Base-by-base conservation (phyloP, 768 basidiomycete species). In the Mrakia hoshinonis region DNA sequence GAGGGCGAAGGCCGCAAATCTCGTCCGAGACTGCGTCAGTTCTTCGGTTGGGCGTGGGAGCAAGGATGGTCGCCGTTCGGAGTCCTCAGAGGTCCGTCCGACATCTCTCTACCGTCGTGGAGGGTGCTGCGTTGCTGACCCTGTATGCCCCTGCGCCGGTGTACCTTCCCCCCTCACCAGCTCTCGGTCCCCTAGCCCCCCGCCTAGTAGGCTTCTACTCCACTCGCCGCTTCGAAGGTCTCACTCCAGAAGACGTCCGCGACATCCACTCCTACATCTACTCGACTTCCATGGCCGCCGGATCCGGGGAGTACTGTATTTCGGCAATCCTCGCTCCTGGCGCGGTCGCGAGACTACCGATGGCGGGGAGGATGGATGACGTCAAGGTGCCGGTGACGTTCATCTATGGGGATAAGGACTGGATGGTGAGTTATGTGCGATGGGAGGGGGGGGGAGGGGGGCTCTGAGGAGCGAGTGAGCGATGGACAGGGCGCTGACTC, bases 251-350 rank as follows among this genome's bases (percentile, higher is more conserved):
- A 65, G 92, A 95, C 68, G 88, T 87, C 3, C 84, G 88, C 66
- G 90, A 93, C 74, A 85, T 98, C 83, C 91, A 97, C 74, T 34
- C 48, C 1, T 61, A 68, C 58, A 68, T 73, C 29, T 67, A 68
- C 38, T 62, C 68, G 31, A 94, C 95, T 77, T 91, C 91, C 0
- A 85, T 92, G 20, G 86, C 91, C 18, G 92, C 89, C 80, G 94
- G 93, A 3, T 92, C 90, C 0, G 91, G 92, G 24, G 94, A 97
- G 79, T 96, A 94, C 76, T 94, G 91, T 77, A 91, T 96, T 76
- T 88, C 91, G 4, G 93, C 96, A 77, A 85, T 97, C 60, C 85
- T 97, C 48, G 89, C 90, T 39, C 93, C 93, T 3, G 92, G 92
- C 24, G 92, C 92, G 18, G 85, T 90, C 76, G 93, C 92, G 1